Conservation (phyloP, 257 asterid species). For the Vinca minor region DNA sequence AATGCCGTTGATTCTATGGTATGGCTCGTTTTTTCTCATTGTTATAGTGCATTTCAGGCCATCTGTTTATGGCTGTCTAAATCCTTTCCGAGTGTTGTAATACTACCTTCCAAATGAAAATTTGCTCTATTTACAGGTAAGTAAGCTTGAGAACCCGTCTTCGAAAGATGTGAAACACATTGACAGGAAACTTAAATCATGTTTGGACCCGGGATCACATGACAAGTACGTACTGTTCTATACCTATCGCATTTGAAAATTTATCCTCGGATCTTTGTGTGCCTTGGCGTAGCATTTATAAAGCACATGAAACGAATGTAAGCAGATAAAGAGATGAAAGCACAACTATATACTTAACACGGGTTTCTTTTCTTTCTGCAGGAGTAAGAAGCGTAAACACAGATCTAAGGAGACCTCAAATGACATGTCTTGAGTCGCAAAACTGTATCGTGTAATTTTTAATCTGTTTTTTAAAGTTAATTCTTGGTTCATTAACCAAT, state of each 20-base stretch:
- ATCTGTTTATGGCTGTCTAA: neutral
- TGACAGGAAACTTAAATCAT: slow-evolving; percentile 86
- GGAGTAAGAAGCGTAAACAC: slow-evolving; percentile 95
- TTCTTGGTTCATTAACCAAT: too few species aligned
- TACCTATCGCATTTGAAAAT: slow-evolving; percentile 13
- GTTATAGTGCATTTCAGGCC: neutral
- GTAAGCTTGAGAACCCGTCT: slow-evolving; percentile 69
- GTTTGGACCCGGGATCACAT: slow-evolving; percentile 84
- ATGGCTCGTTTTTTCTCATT: slow-evolving; percentile 9
- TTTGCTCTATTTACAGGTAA: slow-evolving; percentile 39
- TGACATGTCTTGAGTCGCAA: slow-evolving; percentile 26
- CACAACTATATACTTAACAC: neutral
- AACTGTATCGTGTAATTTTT: slow-evolving; percentile 3
- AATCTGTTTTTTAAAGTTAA: too few species aligned
- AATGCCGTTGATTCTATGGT: slow-evolving; percentile 61
- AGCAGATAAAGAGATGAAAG: neutral
- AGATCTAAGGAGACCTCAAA: slow-evolving; percentile 60
- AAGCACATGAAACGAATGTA: neutral
- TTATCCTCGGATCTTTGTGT: too few species aligned
- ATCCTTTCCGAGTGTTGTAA: too few species aligned
- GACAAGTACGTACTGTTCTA: slow-evolving; percentile 68
- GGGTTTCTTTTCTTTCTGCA: slow-evolving; percentile 20
- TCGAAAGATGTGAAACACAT: slow-evolving; percentile 89
- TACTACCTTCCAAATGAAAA: neutral
- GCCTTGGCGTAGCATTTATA: too few species aligned